Conservation (phyloP, 768 basidiomycete genomes). For the Rhodosporidiobolus sp. region DNA sequence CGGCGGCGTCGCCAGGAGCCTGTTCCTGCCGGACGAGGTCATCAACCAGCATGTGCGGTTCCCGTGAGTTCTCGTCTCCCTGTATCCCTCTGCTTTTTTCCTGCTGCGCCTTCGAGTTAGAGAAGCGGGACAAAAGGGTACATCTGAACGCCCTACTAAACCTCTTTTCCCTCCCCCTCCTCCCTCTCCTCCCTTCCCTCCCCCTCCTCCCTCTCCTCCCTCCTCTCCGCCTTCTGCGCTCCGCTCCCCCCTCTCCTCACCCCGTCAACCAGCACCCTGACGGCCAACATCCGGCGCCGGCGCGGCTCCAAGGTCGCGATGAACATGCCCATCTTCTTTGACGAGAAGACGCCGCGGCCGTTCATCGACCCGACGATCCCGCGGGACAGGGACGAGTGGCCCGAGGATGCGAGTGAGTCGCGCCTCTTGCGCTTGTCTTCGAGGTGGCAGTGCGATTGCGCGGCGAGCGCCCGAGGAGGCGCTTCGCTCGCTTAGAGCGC, state of each 20-base stretch:
- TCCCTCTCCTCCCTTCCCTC: no score
- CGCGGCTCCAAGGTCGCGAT: constrained; percentile 92
- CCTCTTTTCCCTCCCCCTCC: no score
- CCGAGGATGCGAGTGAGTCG: constrained; percentile 75
- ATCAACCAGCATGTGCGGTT: constrained; percentile 97
- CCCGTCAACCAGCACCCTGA: constrained; percentile 68
- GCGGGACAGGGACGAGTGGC: constrained; percentile 74
- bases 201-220: background rate
- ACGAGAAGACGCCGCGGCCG: constrained; percentile 77
- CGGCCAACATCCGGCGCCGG: constrained; percentile 86
- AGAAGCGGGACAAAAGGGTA: no score
- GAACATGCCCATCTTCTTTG: constrained; percentile 88
- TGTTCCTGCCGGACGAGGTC: constrained; percentile 92
- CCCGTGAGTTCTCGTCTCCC: constrained; percentile 91
- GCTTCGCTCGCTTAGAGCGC: no score
- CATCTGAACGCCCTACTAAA: no score
- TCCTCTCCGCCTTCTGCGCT: constrained; percentile 20
- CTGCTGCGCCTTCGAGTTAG: background rate
- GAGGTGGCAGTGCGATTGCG: no score
- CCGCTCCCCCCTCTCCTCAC: background rate
- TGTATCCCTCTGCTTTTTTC: constrained; percentile 20
- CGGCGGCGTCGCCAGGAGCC: constrained; percentile 81
- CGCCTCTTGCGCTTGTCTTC: no score
- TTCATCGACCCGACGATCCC: constrained; percentile 92
- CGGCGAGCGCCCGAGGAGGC: no score